phyloP scores from a whole-genome alignment of 495 filamentous ascomycete genomes.

The Tuber microsphaerosporum region DNA sequence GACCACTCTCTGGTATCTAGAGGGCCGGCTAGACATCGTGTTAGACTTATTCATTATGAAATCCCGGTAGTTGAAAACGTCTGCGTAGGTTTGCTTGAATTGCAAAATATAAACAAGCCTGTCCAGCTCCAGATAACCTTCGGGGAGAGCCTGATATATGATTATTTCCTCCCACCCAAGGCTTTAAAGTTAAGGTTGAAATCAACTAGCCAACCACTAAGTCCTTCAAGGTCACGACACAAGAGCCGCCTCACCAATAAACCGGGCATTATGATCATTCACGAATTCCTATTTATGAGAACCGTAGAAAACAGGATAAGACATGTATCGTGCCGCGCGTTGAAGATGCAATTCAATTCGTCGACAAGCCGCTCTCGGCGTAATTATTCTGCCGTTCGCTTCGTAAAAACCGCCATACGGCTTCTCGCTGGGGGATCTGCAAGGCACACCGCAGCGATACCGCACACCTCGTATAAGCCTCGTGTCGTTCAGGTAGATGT shows the following conservation, averaged over 20 bases:
- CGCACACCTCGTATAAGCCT: not conserved
- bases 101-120: not conserved
- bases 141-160: not conserved
- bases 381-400: not conserved
- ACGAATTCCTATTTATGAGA: not conserved
- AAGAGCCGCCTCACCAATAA: not conserved
- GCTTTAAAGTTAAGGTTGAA: not conserved
- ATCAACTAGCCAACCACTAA: not conserved
- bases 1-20: not conserved
- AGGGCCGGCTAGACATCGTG: not conserved
- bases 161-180: not conserved
- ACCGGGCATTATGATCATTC: not conserved
- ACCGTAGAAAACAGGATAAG: not conserved
- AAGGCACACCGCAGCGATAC: not conserved
- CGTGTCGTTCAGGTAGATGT: not conserved
- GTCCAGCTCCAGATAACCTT: not conserved
- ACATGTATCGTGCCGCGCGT: not conserved
- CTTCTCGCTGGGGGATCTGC: not conserved
- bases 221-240: not conserved
- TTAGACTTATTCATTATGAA: not conserved
- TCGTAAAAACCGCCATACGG: not conserved
- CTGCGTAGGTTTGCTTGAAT: not conserved
- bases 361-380: not conserved
- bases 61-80: not conserved
- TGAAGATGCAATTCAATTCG: not conserved